Evolutionary conservation across 805 yeast species (phyloP).

Genomic region (Millerago galiae): DNA sequence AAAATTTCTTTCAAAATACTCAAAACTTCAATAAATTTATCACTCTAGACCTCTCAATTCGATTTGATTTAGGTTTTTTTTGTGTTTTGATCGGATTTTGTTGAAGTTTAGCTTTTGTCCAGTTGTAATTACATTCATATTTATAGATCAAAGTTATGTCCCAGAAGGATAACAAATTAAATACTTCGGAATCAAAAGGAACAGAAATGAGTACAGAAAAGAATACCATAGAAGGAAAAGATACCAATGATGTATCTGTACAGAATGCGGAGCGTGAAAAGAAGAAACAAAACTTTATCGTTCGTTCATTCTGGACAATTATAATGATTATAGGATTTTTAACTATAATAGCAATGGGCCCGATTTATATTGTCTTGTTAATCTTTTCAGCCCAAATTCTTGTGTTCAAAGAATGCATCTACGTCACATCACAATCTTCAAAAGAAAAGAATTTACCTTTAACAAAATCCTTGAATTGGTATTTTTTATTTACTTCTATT

Average conservation of each 20-base stretch:
- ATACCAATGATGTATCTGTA: not conserved
- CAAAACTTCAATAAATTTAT: not conserved
- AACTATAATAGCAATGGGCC: conserved; percentile 73
- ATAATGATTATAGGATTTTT: conserved; percentile 81
- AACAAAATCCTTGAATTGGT: conserved; percentile 86
- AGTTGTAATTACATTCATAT: too few relatives aligned
- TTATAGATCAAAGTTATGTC: not conserved
- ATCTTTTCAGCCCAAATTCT: conserved; percentile 72
- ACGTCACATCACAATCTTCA: conserved; percentile 74
- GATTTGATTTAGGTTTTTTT: too few relatives aligned
- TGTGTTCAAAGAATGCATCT: conserved; percentile 87
- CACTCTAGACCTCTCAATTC: too few relatives aligned
- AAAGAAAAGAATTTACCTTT: conserved; percentile 77
- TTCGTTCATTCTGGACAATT: conserved; percentile 88
- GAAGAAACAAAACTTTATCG: conserved; percentile 77
- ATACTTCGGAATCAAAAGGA: not conserved
- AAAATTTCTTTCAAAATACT: not conserved
- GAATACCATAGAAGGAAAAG: not conserved
- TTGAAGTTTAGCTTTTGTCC: too few relatives aligned
- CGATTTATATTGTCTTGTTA: conserved; percentile 66
- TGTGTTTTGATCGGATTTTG: too few relatives aligned
- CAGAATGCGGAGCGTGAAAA: conserved; percentile 31
- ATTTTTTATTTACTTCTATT: conserved; percentile 78
- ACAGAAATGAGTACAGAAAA: not conserved
- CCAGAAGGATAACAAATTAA: too few relatives aligned